Base-by-base conservation (phyloP, 805 yeast genomes). In the Zygoascus tannicola region DNA sequence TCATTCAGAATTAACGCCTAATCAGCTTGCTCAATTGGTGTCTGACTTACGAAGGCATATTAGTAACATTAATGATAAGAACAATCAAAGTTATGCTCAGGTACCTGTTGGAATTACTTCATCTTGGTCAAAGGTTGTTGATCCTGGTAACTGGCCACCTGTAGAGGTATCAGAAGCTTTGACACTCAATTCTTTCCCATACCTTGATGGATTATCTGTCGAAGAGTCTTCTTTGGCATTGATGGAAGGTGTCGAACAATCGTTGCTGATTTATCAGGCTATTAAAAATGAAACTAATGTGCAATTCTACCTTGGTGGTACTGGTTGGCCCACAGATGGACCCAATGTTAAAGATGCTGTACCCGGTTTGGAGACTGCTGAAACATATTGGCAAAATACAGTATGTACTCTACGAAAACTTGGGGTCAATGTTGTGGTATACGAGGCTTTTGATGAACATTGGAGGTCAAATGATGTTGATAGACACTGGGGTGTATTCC, bases 161-260 rank as follows among this genome's bases (percentile, higher is more conserved):
- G 80, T 90, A 60, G 56, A 76, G 63, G 88, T 86, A 42, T 71
- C 94, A 39, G 97, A 90, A 64, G 71, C 85, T 57, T 78, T 87
- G 49, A 83, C 81, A 64, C 94, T 95, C 59, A 90, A 90, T 63
- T 97, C 96, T 41, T 90, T 90, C 76, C 85, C 97, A 5, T 90
- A 88, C 80, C 90, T 97, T 97, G 97, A 90, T 72, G 97, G 97
- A 36, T 97, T 87, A 71, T 74, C 86, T 54, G 75, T 74, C 75
- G 59, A 65, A 40, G 88, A 88, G 65, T 76, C 96, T 22, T 78
- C 95, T 15, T 85, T 77, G 74, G 86, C 96, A 2, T 90, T 88
- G 81, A 76, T 86, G 54, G 97, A 88, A 64, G 97, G 90, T 65
- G 85, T 90, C 65, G 87, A 88, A 95, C 97, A 90, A 74, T 96